phyloP scores from a whole-genome alignment of 2,329 filamentous ascomycete genomes.

The Acarospora socialis region DNA sequence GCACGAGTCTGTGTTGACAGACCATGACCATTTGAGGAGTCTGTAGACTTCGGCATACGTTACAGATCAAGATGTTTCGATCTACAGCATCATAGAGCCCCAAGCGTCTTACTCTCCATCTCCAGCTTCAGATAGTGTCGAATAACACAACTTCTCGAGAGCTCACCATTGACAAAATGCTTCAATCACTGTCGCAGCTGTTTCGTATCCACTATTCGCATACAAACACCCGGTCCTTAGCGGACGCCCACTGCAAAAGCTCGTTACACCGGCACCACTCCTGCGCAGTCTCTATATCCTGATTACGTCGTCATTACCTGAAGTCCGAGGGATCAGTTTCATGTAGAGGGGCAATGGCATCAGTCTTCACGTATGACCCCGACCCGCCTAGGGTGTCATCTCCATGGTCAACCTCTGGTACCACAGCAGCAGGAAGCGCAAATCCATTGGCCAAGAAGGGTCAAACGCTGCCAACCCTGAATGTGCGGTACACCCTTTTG shows the following conservation, averaged over 20 bases:
- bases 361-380: constrained; percentile 88
- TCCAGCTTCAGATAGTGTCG: no score
- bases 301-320: no score
- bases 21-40: no score
- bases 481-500: constrained; percentile 11
- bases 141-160: background rate
- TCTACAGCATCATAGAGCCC: no score
- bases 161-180: constrained; percentile 31
- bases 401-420: constrained; percentile 60
- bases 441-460: constrained; percentile 20
- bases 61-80: no score
- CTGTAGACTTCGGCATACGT: no score
- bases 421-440: constrained; percentile 9
- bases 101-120: no score
- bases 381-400: constrained; percentile 79
- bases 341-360: constrained; percentile 51
- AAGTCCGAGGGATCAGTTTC: no score
- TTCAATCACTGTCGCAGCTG: constrained; percentile 31
- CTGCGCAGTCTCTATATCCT: background rate
- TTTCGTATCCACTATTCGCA: constrained; percentile 37
- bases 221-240: constrained; percentile 36
- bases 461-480: constrained; percentile 11
- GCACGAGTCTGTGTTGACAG: no score
- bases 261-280: constrained; percentile 6
- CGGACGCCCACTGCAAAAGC: constrained; percentile 10